Base-by-base conservation (phyloP, 768 basidiomycete species). In the Royoungia palumana region DNA sequence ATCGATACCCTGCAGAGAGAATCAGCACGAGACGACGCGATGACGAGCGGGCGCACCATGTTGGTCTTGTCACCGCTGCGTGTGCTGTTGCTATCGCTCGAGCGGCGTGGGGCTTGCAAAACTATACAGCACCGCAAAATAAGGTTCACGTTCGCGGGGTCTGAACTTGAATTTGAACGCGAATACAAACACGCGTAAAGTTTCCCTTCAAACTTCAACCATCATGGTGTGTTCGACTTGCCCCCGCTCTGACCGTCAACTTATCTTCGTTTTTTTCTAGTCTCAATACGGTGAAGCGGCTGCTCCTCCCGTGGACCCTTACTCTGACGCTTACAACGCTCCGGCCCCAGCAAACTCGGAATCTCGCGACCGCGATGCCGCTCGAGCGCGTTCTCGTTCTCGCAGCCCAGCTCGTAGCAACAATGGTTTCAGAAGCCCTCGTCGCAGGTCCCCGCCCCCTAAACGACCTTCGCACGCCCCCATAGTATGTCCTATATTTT, bases 1-100 rank as follows among this genome's bases (percentile, higher is more conserved):
- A 76, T 96, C 94, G 74, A 96, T 95, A 86, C 93, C 94, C 94
- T 91, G 68, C 13, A 34, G 39, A 51, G 20, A n/a, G 16, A 37
- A 30, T 12, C 21, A 20, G 44, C 39, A 35, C 66, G 39, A 59
- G 44, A 58, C 47, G 42, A 37, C 41, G 24, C 62, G 56, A 58
- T 60, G 59, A 45, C 51, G 56, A 51, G 60, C 71, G 77, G 73
- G 74, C 86, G 85, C 79, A 89, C 87, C 88, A 89, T 89, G 77
- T 82, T 85, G 76, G 76, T 76, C 74, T 81, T 80, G 73, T 80
- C 79, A 76, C 76, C 74, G 75, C n/a, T n/a, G 71, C 70, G 68
- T 70, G 64, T 71, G 71, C 61, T 77, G 72, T 74, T 72, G 73
- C 66, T 64, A 61, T 25, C 6, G 52, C 49, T n/a, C n/a, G n/a